These are phyloP conservation scores for Pyrenula aspistea DNA, from an alignment of 495 filamentous ascomycete genomes.

Conservation along the genomic window DNA sequence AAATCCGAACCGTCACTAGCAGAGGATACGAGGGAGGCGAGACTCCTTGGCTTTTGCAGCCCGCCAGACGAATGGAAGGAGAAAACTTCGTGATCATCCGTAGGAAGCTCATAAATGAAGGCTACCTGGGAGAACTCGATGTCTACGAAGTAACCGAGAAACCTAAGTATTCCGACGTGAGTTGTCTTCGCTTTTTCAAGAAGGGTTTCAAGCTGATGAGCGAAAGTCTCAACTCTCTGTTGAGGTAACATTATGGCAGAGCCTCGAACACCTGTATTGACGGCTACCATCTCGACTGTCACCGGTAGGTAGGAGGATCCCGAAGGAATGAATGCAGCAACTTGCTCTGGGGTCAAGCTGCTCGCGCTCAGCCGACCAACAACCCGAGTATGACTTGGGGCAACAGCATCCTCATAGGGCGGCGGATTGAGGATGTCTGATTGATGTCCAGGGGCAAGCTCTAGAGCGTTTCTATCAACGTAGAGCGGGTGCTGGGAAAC, in stretches of 20 bases:
- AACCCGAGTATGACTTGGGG: constrained; percentile 32
- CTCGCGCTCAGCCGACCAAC: constrained; percentile 18
- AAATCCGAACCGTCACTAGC: constrained; percentile 28
- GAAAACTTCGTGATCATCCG: constrained; percentile 38
- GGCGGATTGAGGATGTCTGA: constrained; percentile 24
- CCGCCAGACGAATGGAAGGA: constrained; percentile 28
- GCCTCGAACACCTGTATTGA: constrained; percentile 49
- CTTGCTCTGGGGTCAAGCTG: constrained; percentile 18
- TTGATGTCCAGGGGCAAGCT: constrained; percentile 13
- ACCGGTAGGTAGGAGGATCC: constrained; percentile 30
- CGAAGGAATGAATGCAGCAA: constrained; percentile 10
- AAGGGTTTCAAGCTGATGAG: constrained; percentile 31
- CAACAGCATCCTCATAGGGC: constrained; percentile 32
- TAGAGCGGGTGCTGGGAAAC: constrained; percentile 18
- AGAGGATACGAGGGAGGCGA: constrained; percentile 36
- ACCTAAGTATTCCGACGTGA: constrained; percentile 51
- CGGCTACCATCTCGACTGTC: constrained; percentile 54
- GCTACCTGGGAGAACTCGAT: constrained; percentile 64
- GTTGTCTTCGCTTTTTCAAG: constrained; percentile 39
- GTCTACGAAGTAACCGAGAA: constrained; percentile 81
- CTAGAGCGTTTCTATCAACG: constrained; percentile 31
- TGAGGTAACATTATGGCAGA: constrained; percentile 52
- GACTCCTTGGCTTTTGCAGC: constrained; percentile 26
- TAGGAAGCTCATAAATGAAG: constrained; percentile 73
- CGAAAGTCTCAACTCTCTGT: constrained; percentile 51